These are phyloP conservation scores for Fonsecaea erecta DNA, from an alignment of 2,329 filamentous ascomycete species.

Conservation along the genomic window DNA sequence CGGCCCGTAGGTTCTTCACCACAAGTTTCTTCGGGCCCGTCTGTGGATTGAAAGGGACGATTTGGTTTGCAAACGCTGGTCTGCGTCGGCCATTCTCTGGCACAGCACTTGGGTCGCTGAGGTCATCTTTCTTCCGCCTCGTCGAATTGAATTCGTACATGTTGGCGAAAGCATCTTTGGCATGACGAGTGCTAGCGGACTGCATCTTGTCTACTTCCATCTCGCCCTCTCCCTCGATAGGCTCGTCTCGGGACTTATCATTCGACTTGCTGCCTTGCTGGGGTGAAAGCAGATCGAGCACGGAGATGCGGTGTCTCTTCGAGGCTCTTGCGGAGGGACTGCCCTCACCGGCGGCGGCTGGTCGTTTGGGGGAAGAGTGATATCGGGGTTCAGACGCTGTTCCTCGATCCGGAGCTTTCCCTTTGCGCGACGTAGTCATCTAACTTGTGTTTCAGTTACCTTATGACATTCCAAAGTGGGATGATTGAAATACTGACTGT, in stretches of 20 bases:
- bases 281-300: conserved; percentile 31
- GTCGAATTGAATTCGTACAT: conserved; percentile 60
- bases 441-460: conserved; percentile 22
- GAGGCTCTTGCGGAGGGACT: conserved; percentile 20
- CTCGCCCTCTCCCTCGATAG: conserved; percentile 17
- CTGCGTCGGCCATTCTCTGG: conserved; percentile 40
- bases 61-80: conserved; percentile 38
- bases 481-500: conserved; percentile 23
- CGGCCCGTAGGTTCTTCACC: conserved; percentile 85
- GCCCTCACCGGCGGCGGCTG: conserved; percentile 20
- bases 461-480: conserved; percentile 4
- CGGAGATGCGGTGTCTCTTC: conserved; percentile 33
- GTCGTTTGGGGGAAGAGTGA: conserved; percentile 21
- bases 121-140: conserved; percentile 44
- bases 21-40: conserved; percentile 81
- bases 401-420: conserved; percentile 30
- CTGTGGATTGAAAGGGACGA: conserved; percentile 69
- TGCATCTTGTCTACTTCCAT: conserved; percentile 30
- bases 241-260: conserved; percentile 12
- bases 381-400: conserved; percentile 21
- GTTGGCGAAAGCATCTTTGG: conserved; percentile 45
- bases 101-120: conserved; percentile 46
- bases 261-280: conserved; percentile 27
- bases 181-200: conserved; percentile 33
- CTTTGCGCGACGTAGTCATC: conserved; percentile 36